These are phyloP conservation scores for Naegleria lovaniensis DNA, from an alignment of 208 protist genomes.

Conservation along the genomic window DNA sequence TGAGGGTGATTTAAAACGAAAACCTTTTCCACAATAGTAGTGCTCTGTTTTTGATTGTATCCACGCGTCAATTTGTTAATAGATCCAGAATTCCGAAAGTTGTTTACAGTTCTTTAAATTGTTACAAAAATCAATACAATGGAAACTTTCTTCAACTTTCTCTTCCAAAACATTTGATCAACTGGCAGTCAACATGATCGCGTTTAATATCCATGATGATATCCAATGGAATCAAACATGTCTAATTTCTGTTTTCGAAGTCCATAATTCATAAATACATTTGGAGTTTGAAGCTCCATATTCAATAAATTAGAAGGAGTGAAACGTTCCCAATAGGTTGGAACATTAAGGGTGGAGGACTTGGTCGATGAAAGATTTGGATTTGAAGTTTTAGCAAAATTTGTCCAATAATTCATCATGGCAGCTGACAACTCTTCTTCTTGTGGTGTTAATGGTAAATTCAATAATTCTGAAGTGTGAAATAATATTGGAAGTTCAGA, in stretches of 20 bases:
- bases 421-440: background rate
- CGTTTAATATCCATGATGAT: background rate
- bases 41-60: too few relatives aligned
- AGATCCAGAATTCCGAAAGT: too few relatives aligned
- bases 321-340: background rate
- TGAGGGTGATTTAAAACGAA: too few relatives aligned
- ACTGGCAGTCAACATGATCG: too few relatives aligned
- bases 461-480: background rate
- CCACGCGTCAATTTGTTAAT: too few relatives aligned
- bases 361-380: background rate
- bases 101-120: too few relatives aligned
- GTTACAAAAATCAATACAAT: too few relatives aligned
- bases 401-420: constrained; percentile 2
- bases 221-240: background rate
- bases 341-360: background rate
- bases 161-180: too few relatives aligned
- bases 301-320: background rate
- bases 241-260: background rate
- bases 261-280: background rate
- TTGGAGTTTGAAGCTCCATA: background rate
- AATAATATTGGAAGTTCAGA: background rate
- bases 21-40: too few relatives aligned
- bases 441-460: background rate
- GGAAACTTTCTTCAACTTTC: too few relatives aligned
- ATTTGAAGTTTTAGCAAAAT: background rate